Evolutionary conservation across 768 basidiomycete species (phyloP), one percentile per base, ranked within the genome.

Genomic region (Lentinula edodes): DNA sequence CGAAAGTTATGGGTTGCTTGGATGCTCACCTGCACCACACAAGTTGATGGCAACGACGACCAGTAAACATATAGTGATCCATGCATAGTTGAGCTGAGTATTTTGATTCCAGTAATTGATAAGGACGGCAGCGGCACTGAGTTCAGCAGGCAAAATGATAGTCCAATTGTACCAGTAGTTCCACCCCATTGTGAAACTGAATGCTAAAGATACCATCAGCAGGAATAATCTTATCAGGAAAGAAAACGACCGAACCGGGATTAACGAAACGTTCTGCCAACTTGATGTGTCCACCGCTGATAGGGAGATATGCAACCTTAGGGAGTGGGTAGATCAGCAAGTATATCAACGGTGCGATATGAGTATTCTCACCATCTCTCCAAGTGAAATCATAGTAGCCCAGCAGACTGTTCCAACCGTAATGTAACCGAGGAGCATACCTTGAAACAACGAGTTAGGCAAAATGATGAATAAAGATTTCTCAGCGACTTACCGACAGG

Each of bases 221-320:
- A 36, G 32, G 51, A 34, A 16, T 32, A 7, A 32, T n/a, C 38
- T 18, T 34, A 36, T 15, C 45, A 28, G 20, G 8, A 58, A 38
- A 62, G 75, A 79, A 65, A 81, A 63, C 80, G 81, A 80, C 79
- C 82, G 9, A 77, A 78, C n/a, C 87, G 15, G 84, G 87, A 63
- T 91, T 83, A 7, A 93, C 87, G 67, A 93, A 94, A 36, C 91
- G 88, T 70, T 88, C 91, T 0, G 91, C 87, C 16, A 93, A 74
- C 62, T 79, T 90, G 72, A 93, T 91, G 66, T 92, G 90, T 2
- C 83, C 91, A 61, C 91, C 91, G 32, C 89, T 80, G 54, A 93
- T 79, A 0, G 91, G 91, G 5, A 93, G 79, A 71, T 80, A 93
- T 0, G 90, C 84, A 51, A 93, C 69, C 84, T 2, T 66, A n/a